Percentiles rank a stretch among this genome's conserved stretches.
Conservation (phyloP, 305 asterid species). For the Ruellia speciosa region DNA sequence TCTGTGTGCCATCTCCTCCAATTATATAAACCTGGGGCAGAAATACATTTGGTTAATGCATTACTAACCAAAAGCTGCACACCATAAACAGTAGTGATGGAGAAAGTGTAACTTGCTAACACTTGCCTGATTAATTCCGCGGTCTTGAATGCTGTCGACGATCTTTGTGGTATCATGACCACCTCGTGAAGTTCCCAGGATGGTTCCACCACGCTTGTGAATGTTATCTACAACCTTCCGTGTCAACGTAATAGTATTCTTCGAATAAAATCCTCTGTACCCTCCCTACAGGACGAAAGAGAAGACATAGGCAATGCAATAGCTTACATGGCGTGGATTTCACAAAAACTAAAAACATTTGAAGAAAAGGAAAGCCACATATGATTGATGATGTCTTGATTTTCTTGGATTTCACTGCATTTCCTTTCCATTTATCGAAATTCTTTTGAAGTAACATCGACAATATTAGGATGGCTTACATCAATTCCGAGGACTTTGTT, state of each 20-base stretch:
- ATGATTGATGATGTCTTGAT: not conserved
- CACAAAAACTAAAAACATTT: not conserved
- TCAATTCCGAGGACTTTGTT: constrained; percentile 57
- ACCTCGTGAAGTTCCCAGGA: constrained; percentile 93
- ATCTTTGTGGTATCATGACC: constrained; percentile 87
- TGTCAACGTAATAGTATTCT: constrained; percentile 66
- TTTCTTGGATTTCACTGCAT: too few relatives aligned
- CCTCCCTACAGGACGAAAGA: constrained; percentile 35
- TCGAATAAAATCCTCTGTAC: constrained; percentile 78
- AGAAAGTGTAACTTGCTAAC: constrained; percentile 3
- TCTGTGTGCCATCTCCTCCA: constrained; percentile 95
- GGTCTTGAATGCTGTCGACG: constrained; percentile 95
- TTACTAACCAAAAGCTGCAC: constrained; percentile 16
- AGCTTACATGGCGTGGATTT: not conserved
- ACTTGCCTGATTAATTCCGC: constrained; percentile 85
- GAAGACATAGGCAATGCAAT: not conserved
- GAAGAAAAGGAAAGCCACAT: not conserved
- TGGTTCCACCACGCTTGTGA: constrained; percentile 97
- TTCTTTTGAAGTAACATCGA: not conserved
- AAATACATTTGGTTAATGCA: too few relatives aligned
- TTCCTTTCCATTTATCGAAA: not conserved
- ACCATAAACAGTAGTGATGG: constrained; percentile 8
- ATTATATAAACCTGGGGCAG: constrained; percentile 70
- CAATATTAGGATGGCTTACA: constrained; percentile 35
- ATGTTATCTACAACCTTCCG: constrained; percentile 75